Percentiles rank a stretch among this genome's conserved stretches.
Conservation (phyloP, 2,329 filamentous ascomycete species). For the Akanthomyces dipterigenus region DNA sequence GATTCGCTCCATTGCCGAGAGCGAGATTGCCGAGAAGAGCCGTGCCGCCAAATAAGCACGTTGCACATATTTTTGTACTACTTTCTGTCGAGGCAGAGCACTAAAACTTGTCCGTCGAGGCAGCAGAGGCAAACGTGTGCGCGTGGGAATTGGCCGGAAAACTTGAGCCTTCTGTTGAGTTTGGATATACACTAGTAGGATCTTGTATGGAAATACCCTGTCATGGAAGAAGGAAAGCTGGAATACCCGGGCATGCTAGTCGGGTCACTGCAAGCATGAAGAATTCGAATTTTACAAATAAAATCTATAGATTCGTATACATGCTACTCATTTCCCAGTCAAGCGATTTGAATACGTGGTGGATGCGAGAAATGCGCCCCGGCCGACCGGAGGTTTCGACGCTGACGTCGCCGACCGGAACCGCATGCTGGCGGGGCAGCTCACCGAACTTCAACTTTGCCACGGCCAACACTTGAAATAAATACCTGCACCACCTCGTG, state of each 20-base stretch:
- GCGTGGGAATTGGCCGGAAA: neutral
- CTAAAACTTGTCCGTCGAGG: no score
- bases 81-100: neutral
- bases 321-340: no score
- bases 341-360: no score
- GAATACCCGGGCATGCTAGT: neutral
- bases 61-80: neutral
- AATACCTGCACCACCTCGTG: neutral
- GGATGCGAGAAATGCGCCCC: neutral
- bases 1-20: constrained; percentile 51
- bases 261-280: no score
- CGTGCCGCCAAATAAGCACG: constrained; percentile 7
- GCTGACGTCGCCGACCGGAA: constrained; percentile 2
- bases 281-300: no score
- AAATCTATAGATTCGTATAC: no score
- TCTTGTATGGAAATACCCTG: neutral
- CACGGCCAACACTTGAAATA: neutral
- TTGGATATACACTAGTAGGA: neutral
- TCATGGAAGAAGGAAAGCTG: neutral
- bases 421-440: neutral
- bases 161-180: no score
- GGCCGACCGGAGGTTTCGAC: neutral
- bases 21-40: constrained; percentile 28
- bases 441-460: constrained; percentile 5
- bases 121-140: neutral